Evolutionary conservation across 2,329 filamentous ascomycete genomes (phyloP).

Genomic region (Emergomyces orientalis): DNA sequence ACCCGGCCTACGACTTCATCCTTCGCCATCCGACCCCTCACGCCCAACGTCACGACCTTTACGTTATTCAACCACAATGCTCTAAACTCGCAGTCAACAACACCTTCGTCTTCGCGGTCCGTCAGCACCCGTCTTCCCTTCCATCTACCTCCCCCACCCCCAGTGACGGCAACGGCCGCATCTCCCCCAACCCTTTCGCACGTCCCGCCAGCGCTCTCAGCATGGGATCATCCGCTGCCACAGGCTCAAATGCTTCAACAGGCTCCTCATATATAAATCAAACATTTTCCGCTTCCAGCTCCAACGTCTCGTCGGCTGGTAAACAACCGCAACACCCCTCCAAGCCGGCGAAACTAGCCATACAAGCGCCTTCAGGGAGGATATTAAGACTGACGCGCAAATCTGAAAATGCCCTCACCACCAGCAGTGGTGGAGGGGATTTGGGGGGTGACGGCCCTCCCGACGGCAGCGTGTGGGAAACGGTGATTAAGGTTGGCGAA

Average conservation of each 20-base stretch:
- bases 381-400: constrained; percentile 60
- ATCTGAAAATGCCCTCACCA: constrained; percentile 37
- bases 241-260: constrained; percentile 43
- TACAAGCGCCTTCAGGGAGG: constrained; percentile 89
- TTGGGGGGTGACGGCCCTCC: constrained; percentile 30
- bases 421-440: constrained; percentile 22
- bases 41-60: constrained; percentile 93
- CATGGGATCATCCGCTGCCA: constrained; percentile 49
- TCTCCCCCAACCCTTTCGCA: constrained; percentile 43
- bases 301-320: constrained; percentile 47
- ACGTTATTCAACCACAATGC: constrained; percentile 93
- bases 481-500: constrained; percentile 58
- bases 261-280: constrained; percentile 26
- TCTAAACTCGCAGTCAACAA: constrained; percentile 82
- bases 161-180: constrained; percentile 34
- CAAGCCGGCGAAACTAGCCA: constrained; percentile 91
- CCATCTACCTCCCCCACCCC: constrained; percentile 31
- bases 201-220: constrained; percentile 52
- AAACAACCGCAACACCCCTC: constrained; percentile 25
- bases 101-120: constrained; percentile 92
- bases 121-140: constrained; percentile 71
- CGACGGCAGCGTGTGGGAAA: constrained; percentile 55
- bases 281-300: constrained; percentile 34
- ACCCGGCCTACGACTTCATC: constrained; percentile 89
- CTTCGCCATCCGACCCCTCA: constrained; percentile 91